Evolutionary conservation across 2,329 filamentous ascomycete genomes (phyloP), one percentile per base, ranked within the genome.

Genomic region (Cladorrhinum sp.): DNA sequence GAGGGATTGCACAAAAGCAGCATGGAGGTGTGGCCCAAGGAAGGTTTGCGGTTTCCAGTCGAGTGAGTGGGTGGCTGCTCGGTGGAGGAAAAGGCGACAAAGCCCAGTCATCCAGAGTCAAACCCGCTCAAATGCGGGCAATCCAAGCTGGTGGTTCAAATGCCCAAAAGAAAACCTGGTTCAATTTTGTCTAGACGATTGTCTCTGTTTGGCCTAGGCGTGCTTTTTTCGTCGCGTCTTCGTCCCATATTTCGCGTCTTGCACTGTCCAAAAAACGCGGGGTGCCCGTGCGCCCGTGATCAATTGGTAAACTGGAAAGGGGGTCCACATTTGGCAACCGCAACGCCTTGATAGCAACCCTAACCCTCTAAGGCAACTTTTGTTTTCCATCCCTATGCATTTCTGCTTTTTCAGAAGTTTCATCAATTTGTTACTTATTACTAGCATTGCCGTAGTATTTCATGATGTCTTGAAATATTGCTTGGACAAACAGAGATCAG

Each of bases 71-170:
- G 62, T 22, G 48, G 45, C 50, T 50, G 65, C 64, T 66, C 65
- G 64, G 52, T 61, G 65, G 60, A 67, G 29, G 62, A 62, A 25
- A 49, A 62, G 59, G 61, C 62, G 38, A 60, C 61, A 58, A 27
- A 66, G 59, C 32, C 65, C 66, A 64, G 65, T 64, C 67, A 69
- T 69, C 52, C 66, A 65, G 63, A 59, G 57, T 58, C 38, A 56
- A 23, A 32, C 60, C 62, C 54, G 53, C 49, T 41, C 32, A 41
- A 32, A 55, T 50, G n/a, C 41, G 41, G 41, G 18, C 41, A 45
- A 18, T 45, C 41, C 49, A 52, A 55, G 50, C 52, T 57, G 52
- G 61, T 38, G 57, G 55, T 45, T 23, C 25, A 25, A 53, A 45
- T n/a, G 18, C 24, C 27, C 32, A 9, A 53, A 23, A 32, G 20